A percentile compares a stretch with the other conserved stretches of the same genome.
These are phyloP conservation scores for Cutaneotrichosporon sp. DNA, from an alignment of 1,284 basidiomycete genomes.

Conservation along the genomic window DNA sequence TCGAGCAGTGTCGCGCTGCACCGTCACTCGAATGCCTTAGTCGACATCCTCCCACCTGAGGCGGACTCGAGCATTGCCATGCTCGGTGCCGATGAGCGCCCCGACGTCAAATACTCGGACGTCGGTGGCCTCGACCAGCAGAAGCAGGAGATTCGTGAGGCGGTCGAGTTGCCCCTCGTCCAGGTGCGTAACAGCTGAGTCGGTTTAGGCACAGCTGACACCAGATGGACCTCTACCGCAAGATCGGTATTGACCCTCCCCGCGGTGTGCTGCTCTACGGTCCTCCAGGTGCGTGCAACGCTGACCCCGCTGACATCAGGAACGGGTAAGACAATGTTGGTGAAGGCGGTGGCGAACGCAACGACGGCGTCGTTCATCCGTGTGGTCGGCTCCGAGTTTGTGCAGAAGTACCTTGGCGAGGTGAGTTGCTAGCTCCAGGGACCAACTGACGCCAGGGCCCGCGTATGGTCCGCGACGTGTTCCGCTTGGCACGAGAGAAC, in stretches of 20 bases:
- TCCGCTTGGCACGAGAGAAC: conserved; percentile 95
- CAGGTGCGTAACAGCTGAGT: conserved; percentile 38
- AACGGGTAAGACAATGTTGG: conserved; percentile 95
- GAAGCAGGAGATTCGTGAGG: conserved; percentile 99
- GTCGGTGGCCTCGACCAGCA: conserved; percentile 97
- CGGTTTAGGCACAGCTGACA: not conserved
- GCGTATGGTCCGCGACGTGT: conserved; percentile 99
- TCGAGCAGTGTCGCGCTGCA: conserved; percentile 96
- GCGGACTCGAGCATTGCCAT: conserved; percentile 96
- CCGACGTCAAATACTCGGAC: conserved; percentile 83
- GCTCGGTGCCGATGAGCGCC: conserved; percentile 89
- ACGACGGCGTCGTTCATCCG: conserved; percentile 98
- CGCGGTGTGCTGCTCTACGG: conserved; percentile 90
- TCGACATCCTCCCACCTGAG: conserved; percentile 97
- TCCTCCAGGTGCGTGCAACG: conserved; percentile 67
- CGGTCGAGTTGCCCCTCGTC: conserved; percentile 95
- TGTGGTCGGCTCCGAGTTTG: conserved; percentile 95
- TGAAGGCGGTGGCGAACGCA: conserved; percentile 98
- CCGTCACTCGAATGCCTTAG: conserved; percentile 96
- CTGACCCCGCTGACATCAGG: conserved; percentile 57
- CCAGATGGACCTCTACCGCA: conserved; percentile 97
- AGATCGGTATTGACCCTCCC: conserved; percentile 99
- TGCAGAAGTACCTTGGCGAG: conserved; percentile 99
- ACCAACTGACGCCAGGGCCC: conserved; percentile 62
- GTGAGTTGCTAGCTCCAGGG: conserved; percentile 30